phyloP scores from a whole-genome alignment of 306 rosid species.

The Sindora glabra region DNA sequence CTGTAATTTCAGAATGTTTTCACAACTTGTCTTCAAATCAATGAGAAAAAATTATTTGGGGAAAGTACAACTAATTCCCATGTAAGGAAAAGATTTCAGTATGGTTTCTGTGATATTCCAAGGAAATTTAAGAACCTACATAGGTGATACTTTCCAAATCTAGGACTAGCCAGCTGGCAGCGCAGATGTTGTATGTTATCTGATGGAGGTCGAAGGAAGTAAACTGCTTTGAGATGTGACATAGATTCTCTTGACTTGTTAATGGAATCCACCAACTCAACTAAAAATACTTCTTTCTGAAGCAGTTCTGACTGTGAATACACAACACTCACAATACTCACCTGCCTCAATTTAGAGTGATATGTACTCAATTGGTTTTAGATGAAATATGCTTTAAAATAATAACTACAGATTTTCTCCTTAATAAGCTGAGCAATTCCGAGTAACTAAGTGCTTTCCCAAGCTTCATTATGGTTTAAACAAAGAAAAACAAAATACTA shows the following conservation, averaged over 20 bases:
- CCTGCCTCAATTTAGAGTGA: slow-evolving; percentile 41
- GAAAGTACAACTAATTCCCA: slow-evolving; percentile 15
- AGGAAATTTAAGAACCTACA: slow-evolving; percentile 47
- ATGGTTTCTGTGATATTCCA: not conserved
- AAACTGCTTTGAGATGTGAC: slow-evolving; percentile 91
- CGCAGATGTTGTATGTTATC: slow-evolving; percentile 75
- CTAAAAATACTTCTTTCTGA: slow-evolving; percentile 86
- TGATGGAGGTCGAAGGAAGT: slow-evolving; percentile 79
- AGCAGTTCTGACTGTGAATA: slow-evolving; percentile 94
- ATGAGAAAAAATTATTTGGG: slow-evolving; percentile 6
- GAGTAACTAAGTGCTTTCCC: not conserved
- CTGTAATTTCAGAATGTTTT: slow-evolving; percentile 56
- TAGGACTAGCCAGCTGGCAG: slow-evolving; percentile 69
- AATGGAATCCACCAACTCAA: slow-evolving; percentile 76
- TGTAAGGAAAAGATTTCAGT: not conserved
- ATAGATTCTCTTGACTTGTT: slow-evolving; percentile 76
- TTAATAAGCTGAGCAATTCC: not conserved
- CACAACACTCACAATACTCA: slow-evolving; percentile 80
- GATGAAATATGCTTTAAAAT: too few relatives aligned
- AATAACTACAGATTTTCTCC: not conserved
- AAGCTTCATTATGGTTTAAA: too few relatives aligned
- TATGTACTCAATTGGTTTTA: not conserved
- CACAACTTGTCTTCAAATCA: slow-evolving; percentile 45
- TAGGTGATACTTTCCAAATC: slow-evolving; percentile 92
- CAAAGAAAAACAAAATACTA: too few relatives aligned